Percentiles rank a stretch among this genome's conserved stretches.
phyloP scores from a whole-genome alignment of 1,139 yeast genomes.

The Kodamaea derodonti region DNA sequence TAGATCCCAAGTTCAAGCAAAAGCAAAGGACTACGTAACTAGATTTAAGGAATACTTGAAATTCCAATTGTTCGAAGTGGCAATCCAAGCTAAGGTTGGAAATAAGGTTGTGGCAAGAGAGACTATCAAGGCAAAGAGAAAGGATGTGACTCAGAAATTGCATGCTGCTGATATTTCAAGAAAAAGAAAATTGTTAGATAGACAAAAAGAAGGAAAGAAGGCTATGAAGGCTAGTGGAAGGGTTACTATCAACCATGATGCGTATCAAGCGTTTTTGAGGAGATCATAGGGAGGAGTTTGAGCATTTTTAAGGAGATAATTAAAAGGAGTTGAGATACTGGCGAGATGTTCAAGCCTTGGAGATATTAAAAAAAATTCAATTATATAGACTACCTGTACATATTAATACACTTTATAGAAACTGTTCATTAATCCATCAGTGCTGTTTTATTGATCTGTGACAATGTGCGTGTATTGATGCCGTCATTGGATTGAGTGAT shows the following conservation, averaged over 20 bases:
- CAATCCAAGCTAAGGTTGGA: conserved; percentile 88
- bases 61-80: conserved; percentile 85
- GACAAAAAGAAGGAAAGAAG: conserved; percentile 93
- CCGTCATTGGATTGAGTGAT: no score
- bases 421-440: no score
- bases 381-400: conserved; percentile 4
- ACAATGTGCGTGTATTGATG: no score
- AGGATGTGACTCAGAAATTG: conserved; percentile 85
- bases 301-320: neutral
- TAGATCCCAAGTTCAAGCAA: conserved; percentile 63
- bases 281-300: conserved; percentile 16
- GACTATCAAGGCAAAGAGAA: conserved; percentile 87
- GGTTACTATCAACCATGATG: conserved; percentile 76
- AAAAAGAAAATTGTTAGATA: conserved; percentile 79
- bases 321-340: neutral
- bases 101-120: conserved; percentile 84
- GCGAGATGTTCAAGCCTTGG: neutral
- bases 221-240: conserved; percentile 76
- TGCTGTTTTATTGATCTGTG: no score
- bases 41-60: conserved; percentile 74
- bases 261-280: conserved; percentile 67
- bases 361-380: conserved; percentile 3
- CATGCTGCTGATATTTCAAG: conserved; percentile 94
- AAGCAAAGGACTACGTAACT: conserved; percentile 80
- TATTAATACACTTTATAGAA: neutral